phyloP scores from a whole-genome alignment of 768 basidiomycete genomes.

The Mrakia hoshinonis region DNA sequence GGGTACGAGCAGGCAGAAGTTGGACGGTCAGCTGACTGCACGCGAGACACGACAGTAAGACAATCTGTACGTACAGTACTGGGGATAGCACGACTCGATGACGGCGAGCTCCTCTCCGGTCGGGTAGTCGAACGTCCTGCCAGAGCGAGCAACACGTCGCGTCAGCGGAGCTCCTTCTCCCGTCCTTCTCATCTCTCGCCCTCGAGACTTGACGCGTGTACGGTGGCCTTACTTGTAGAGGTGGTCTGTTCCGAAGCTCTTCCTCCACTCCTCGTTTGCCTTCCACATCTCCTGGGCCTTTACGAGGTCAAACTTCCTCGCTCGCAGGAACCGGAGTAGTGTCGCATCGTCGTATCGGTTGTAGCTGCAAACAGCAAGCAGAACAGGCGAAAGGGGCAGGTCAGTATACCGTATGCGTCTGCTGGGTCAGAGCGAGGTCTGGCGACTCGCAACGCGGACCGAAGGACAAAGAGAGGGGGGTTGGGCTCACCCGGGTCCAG shows the following conservation, averaged over 20 bases:
- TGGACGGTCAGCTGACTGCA: neutral
- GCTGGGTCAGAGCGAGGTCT: too few relatives aligned
- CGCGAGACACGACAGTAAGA: too few relatives aligned
- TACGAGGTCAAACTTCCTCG: constrained; percentile 78
- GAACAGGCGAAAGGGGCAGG: neutral
- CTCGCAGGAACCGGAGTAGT: constrained; percentile 68
- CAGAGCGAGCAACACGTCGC: constrained; percentile 2
- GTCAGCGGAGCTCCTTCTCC: constrained; percentile 4
- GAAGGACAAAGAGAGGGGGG: neutral
- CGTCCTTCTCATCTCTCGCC: neutral
- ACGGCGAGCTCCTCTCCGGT: constrained; percentile 52
- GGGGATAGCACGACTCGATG: constrained; percentile 89
- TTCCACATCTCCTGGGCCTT: constrained; percentile 78
- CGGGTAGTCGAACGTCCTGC: constrained; percentile 74
- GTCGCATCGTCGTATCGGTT: constrained; percentile 41
- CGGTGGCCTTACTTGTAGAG: constrained; percentile 27
- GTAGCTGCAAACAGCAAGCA: constrained; percentile 14
- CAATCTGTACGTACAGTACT: constrained; percentile 50
- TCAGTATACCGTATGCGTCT: neutral
- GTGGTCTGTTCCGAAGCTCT: constrained; percentile 54
- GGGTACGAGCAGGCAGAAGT: too few relatives aligned
- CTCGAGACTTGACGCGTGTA: neutral
- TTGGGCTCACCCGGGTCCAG: constrained; percentile 25
- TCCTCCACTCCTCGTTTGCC: constrained; percentile 78
- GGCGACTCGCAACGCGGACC: neutral